Conservation (phyloP, 768 basidiomycete genomes). For the Lentinula aciculospora region DNA sequence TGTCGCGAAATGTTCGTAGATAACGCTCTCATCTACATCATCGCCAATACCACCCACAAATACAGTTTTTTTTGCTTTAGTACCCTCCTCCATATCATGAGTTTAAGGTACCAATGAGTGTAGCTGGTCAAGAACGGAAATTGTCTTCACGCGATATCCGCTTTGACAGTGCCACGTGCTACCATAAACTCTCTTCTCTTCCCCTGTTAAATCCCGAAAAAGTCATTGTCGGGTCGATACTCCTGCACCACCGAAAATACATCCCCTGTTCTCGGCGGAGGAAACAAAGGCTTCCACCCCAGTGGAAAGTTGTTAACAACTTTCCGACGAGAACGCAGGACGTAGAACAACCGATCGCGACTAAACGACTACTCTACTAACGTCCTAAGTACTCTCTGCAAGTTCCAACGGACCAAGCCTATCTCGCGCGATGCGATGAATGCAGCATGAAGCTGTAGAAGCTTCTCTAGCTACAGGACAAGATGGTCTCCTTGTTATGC, state of each 20-base stretch:
- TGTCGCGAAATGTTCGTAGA: slow-evolving; percentile 78
- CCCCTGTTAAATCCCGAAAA: neutral
- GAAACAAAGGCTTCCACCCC: slow-evolving; percentile 11
- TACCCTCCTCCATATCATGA: slow-evolving; percentile 81
- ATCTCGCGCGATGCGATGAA: no score
- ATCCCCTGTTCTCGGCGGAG: neutral
- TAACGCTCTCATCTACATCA: slow-evolving; percentile 71
- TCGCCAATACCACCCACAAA: slow-evolving; percentile 82
- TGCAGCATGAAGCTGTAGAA: no score
- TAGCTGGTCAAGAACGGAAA: slow-evolving; percentile 21
- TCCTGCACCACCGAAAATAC: neutral
- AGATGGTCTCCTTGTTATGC: neutral
- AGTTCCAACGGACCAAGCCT: no score
- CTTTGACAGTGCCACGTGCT: slow-evolving; percentile 20
- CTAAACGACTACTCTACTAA: no score
- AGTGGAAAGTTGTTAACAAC: neutral
- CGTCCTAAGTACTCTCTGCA: no score
- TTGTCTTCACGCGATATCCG: slow-evolving; percentile 35
- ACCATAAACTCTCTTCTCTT: neutral
- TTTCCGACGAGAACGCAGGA: neutral
- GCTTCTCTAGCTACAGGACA: neutral
- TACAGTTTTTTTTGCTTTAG: slow-evolving; percentile 79
- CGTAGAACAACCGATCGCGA: neutral
- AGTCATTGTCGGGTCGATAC: no score
- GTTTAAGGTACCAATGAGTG: neutral